Base-by-base conservation (phyloP, 129 eudicot species). In the Rutidosis leptorrhynchoides region DNA sequence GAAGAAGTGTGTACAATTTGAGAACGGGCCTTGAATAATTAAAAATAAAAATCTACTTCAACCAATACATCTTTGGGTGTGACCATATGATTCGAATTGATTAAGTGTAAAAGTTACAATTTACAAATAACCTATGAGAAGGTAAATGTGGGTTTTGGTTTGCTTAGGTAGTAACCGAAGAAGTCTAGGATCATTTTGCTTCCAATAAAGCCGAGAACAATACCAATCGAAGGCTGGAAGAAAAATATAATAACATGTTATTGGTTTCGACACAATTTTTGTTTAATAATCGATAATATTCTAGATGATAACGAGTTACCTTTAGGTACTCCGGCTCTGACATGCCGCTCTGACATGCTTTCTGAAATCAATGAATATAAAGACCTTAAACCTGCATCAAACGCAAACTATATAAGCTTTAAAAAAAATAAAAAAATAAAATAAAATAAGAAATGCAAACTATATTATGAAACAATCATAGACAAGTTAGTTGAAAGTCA, bases 281-380 rank as follows among this genome's bases (percentile, higher is more conserved):
- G 11, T 0, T 37, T 37, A 2, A 17, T 51, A n/a, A n/a, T n/a
- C n/a, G n/a, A n/a, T n/a, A n/a, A 19, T 17, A n/a, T 3, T 49
- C 23, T 51, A 51, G 23, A n/a, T n/a, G n/a, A n/a, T n/a, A n/a
- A n/a, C n/a, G n/a, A 46, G 3, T 82, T 72, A 86, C 97, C 87
- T 90, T 95, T 67, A 90, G 73, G 75, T 90, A 90, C 73, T 90
- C 97, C 89, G 84, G n/a, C n/a, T n/a, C n/a, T n/a, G n/a, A n/a
- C n/a, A n/a, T n/a, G n/a, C n/a, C n/a, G 64, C 25, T 90, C 87
- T 35, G 79, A 80, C 95, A 90, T 86, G 63, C 95, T 80, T 67
- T 86, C 91, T 27, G 97, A 84, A 25, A 90, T 82, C 26, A 90
- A 83, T n/a, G 91, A 84, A 74, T 86, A 90, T 21, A 86, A 65